Base-by-base conservation (phyloP, 129 eudicot species). In the Oenanthe sinensis region DNA sequence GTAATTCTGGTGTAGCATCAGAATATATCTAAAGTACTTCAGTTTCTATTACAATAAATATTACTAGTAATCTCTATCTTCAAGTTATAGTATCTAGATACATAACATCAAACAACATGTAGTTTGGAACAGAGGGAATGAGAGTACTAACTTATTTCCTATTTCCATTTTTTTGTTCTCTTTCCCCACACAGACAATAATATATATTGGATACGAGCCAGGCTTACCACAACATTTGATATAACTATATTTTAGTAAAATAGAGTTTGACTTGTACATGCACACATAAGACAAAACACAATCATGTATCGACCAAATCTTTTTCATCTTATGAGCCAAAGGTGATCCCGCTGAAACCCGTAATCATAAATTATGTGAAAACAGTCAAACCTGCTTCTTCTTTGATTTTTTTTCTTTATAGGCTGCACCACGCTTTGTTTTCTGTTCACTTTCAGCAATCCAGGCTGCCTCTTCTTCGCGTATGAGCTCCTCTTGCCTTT, bases 401-500 rank as follows among this genome's bases (percentile, higher is more conserved):
- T 92, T 96, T 49, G 91, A 85, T 75, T 92, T 96, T 80, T 92
- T 96, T 76, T 90, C 97, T 82, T 95, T 95, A 5, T 91, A 95
- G 19, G 87, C 75, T 8, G 81, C 83, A 49, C 86, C 89, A 15
- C 99, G 95, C 86, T 85, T 96, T 17, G 90, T 84, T 87, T 92
- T 96, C 80, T 86, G 94, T 83, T 92, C 99, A 83, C 79, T 83
- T 71, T 84, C 97, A 82, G 91, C 95, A 77, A 90, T 87, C 94
- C 96, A 88, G 10, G 89, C 90, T 40, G 94, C 98, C 84, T 90
- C 97, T 82, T 95, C 99, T 83, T 96, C 99, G 71, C 97, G 99
- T 75, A 96, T 92, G 82, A 96, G 97, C 81, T 96, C 99, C 78
- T 96, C 99, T 86, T 96, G 99, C 87, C 93, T 84, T 87, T 83